phyloP scores from a whole-genome alignment of 768 basidiomycete genomes.

The Podaxis sp. region DNA sequence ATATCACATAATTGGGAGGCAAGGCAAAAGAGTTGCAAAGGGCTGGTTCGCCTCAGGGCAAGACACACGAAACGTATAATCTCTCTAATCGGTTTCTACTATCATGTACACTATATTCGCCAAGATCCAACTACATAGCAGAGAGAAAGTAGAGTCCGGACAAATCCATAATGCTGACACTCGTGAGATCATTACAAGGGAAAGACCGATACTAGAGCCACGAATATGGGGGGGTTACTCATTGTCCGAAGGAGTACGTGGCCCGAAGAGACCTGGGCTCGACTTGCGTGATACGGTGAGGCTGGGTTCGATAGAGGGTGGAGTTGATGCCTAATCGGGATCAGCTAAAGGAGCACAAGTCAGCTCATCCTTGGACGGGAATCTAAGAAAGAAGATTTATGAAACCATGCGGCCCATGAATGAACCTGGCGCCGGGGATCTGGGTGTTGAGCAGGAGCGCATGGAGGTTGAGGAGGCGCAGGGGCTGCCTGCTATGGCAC shows the following conservation, averaged over 20 bases:
- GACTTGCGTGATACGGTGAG: slow-evolving; percentile 57
- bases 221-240: background rate
- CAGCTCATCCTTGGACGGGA: background rate
- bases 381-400: slow-evolving; percentile 33
- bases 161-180: background rate
- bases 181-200: background rate
- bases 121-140: background rate
- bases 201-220: background rate
- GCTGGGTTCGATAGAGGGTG: slow-evolving; percentile 59
- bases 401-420: slow-evolving; percentile 69
- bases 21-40: background rate
- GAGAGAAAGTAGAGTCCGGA: background rate
- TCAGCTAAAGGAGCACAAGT: slow-evolving; percentile 45
- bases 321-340: slow-evolving; percentile 55
- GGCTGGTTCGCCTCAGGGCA: background rate
- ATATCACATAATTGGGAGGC: background rate
- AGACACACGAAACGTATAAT: background rate
- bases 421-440: slow-evolving; percentile 45
- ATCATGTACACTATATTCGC: background rate
- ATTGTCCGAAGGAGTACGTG: slow-evolving; percentile 42
- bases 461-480: slow-evolving; percentile 38
- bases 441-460: slow-evolving; percentile 29
- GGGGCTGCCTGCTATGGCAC: slow-evolving; percentile 22
- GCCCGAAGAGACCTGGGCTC: slow-evolving; percentile 77
- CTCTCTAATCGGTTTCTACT: background rate